These are phyloP conservation scores for Sherardia arvensis DNA, from an alignment of 257 asterid genomes.

Conservation along the genomic window DNA sequence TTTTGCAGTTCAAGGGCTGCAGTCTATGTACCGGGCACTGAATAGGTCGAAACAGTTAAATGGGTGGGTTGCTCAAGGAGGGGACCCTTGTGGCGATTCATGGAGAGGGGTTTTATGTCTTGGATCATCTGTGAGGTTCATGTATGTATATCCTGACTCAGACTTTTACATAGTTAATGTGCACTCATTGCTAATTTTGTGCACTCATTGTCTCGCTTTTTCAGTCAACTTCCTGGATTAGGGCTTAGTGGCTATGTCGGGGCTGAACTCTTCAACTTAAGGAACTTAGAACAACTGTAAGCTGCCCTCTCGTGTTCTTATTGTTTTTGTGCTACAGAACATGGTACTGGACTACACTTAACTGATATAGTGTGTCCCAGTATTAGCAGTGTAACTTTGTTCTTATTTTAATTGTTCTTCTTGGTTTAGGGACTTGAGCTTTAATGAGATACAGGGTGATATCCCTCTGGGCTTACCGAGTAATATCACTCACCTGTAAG, in stretches of 20 bases:
- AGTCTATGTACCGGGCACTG: slow-evolving; percentile 52
- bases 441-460: slow-evolving; percentile 52
- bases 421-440: slow-evolving; percentile 64
- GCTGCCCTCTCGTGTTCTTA: slow-evolving; percentile 11
- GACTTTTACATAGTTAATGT: no score
- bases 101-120: slow-evolving; percentile 78
- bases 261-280: slow-evolving; percentile 48
- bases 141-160: no score
- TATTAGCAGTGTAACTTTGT: background rate
- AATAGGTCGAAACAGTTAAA: slow-evolving; percentile 53
- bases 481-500: slow-evolving; percentile 69
- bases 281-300: slow-evolving; percentile 64
- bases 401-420: slow-evolving; percentile 9
- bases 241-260: slow-evolving; percentile 56
- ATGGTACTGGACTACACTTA: background rate
- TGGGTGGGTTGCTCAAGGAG: slow-evolving; percentile 61
- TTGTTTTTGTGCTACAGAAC: background rate
- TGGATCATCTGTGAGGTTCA: no score
- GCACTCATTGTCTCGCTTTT: no score
- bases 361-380: no score
- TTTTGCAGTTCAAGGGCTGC: slow-evolving; percentile 69
- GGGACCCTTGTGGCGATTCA: slow-evolving; percentile 81
- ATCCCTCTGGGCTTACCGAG: slow-evolving; percentile 62
- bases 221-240: slow-evolving; percentile 67
- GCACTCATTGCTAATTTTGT: no score